Base-by-base conservation (phyloP, 371 early-diverging fungal species). In the Syncephalastrum racemosum region DNA sequence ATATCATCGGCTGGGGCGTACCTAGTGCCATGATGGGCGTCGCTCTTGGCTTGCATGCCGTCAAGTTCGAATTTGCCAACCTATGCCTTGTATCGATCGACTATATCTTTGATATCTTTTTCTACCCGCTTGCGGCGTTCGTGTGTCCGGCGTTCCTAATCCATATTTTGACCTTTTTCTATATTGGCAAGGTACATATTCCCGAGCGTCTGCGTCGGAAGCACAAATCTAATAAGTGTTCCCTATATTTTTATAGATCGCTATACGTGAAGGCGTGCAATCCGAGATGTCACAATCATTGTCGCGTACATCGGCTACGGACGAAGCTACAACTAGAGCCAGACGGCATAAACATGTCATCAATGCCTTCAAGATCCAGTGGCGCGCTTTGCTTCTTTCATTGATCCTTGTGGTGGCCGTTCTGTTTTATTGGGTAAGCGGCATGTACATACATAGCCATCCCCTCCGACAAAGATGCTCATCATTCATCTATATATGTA, bases 1-100 rank as follows among this genome's bases (percentile, higher is more conserved):
- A 82, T 51, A 46, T 80, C 14, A 45, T 86, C 24, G 85, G 88
- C 64, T 88, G 86, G 86, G 85, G 84, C 5, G 62, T 73, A 25
- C 81, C 88, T 4, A 45, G 62, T 4, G 64, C 75, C 10, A 70
- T 85, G 52, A 81, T 84, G 51, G 62, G 64, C 18, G 71, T 75
- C 10, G 70, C 80, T 0, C 50, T 85, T 7, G 76, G 73, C 7
- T 47, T 77, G 40, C 73, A 82, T 3, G 58, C 70, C 45, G 72
- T 88, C 54, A 79, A 81, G 44, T 84, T 77, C 63, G 82, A 81
- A 58, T 82, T 81, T 50, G 85, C 85, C 16, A 75, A 82, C 18
- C 63, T 86, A 14, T 84, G 85, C 40, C 67, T 86, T 0, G 73
- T 86, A 0, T 70, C 78, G 4, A 59, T 80, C 39, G 77, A 73